Evolutionary conservation across 1,284 basidiomycete species (phyloP), one percentile per base, ranked within the genome.

Genomic region (Hemileia vastatrix): DNA sequence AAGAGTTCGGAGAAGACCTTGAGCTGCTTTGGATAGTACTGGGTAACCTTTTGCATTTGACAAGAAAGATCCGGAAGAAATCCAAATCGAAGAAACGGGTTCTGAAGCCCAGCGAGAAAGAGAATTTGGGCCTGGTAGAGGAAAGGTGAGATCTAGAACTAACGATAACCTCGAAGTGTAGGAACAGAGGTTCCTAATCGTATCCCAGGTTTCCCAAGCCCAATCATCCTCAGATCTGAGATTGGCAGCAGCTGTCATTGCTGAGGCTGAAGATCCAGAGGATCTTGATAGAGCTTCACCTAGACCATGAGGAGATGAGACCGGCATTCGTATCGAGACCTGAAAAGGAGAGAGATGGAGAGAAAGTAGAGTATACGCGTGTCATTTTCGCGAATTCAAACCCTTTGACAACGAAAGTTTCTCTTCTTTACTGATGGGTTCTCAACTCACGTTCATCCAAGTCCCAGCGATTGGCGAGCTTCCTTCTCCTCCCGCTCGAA

Each of bases 141-240:
- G 45, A 19, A n/a, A 23, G 9, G 27, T n/a, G n/a, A n/a, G n/a
- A n/a, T n/a, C n/a, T n/a, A n/a, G n/a, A n/a, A n/a, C n/a, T n/a
- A n/a, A n/a, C n/a, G n/a, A n/a, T n/a, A 98, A 76, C 18, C 93
- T 82, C 4, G 84, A 81, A 75, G 86, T 86, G 76, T 93, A 95
- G 56, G 85, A 85, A 76, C 94, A 97, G 19, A 96, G 81, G 2
- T 85, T 85, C 63, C 92, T 82, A 64, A 98, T 88, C 51, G 86
- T 82, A 76, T 97, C 93, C 95, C 95, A 99, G 81, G 92, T 91
- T 76, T 98, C 93, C 93, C 94, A 99, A 1, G 88, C 90, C 4
- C 49, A 45, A 11, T 32, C 45, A 1, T 50, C 36, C 32, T 54
- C 54, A 40, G 45, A 58, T 53, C 55, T 18, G 18, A 36, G 9